Conservation (phyloP, 2,329 filamentous ascomycete genomes). For the Aureobasidium pullulans region DNA sequence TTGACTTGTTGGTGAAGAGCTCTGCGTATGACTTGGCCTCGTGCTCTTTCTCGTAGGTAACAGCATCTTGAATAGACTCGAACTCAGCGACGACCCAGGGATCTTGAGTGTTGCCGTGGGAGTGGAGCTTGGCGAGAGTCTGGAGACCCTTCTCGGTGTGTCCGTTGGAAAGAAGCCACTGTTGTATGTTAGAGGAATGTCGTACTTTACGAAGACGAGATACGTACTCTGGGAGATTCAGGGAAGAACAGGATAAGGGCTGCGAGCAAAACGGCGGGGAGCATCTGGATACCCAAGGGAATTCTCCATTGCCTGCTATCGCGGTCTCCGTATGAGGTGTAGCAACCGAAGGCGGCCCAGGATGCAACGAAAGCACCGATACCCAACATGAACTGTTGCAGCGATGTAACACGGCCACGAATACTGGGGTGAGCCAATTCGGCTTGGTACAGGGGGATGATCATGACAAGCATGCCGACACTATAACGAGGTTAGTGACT, state of each 20-base stretch:
- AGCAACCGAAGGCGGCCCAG: slow-evolving; percentile 63
- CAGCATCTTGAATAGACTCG: slow-evolving; percentile 60
- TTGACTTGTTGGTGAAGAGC: slow-evolving; percentile 58
- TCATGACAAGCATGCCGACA: slow-evolving; percentile 56
- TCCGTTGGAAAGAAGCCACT: slow-evolving; percentile 69
- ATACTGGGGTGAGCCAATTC: slow-evolving; percentile 74
- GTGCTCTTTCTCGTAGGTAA: slow-evolving; percentile 59
- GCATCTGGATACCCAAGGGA: slow-evolving; percentile 61
- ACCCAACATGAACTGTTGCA: slow-evolving; percentile 79
- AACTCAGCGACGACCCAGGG: slow-evolving; percentile 66
- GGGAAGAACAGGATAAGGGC: slow-evolving; percentile 65
- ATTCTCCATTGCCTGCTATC: slow-evolving; percentile 54
- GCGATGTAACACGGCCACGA: slow-evolving; percentile 63
- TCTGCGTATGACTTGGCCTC: slow-evolving; percentile 64
- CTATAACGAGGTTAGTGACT: slow-evolving; percentile 24
- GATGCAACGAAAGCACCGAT: slow-evolving; percentile 64
- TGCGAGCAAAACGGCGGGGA: slow-evolving; percentile 59
- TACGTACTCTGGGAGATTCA: slow-evolving; percentile 40
- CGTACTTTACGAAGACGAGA: slow-evolving; percentile 5
- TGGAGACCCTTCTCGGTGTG: slow-evolving; percentile 56
- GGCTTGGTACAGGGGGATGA: slow-evolving; percentile 67
- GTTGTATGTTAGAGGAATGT: slow-evolving; percentile 29
- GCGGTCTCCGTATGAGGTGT: slow-evolving; percentile 41
- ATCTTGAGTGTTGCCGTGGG: slow-evolving; percentile 59
- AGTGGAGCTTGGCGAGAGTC: slow-evolving; percentile 62